These are phyloP conservation scores for Phytopythium aichiense DNA, from an alignment of 352 stramenopile species.

Conservation along the genomic window DNA sequence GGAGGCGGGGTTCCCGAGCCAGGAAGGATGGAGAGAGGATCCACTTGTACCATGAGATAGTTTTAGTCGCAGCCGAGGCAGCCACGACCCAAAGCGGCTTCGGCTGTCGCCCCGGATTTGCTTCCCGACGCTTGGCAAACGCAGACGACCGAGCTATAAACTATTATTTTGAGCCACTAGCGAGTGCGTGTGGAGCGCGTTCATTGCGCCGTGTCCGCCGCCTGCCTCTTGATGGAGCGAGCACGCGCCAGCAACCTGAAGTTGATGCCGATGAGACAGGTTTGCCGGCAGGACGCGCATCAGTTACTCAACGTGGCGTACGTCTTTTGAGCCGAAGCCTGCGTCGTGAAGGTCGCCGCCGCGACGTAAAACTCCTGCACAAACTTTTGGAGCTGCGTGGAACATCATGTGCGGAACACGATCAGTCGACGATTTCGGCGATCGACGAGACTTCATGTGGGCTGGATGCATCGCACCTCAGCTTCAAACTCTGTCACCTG, in stretches of 20 bases:
- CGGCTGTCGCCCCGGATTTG: neutral
- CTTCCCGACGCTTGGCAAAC: neutral
- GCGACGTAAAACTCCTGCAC: conserved; percentile 61
- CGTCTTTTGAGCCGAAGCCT: conserved; percentile 33
- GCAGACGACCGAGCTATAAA: neutral
- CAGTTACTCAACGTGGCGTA: conserved; percentile 16
- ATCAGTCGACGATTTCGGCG: too few relatives aligned
- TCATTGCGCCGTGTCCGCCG: neutral
- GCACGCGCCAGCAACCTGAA: neutral
- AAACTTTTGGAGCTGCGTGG: conserved; percentile 45
- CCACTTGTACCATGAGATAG: conserved; percentile 3
- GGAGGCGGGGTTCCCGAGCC: neutral
- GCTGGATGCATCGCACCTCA: conserved; percentile 13
- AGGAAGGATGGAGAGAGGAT: neutral
- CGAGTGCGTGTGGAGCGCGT: neutral
- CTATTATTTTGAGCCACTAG: conserved; percentile 2
- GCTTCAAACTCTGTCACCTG: conserved; percentile 19
- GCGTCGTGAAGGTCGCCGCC: conserved; percentile 39
- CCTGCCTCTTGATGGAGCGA: neutral
- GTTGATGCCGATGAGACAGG: neutral
- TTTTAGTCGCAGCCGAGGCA: neutral
- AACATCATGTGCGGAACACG: too few relatives aligned
- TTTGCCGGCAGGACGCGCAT: neutral
- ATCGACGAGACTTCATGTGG: too few relatives aligned
- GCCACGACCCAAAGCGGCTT: neutral